Evolutionary conservation across 768 basidiomycete species (phyloP), one percentile per base, ranked within the genome.

Genomic region (Termitomyces sp.): DNA sequence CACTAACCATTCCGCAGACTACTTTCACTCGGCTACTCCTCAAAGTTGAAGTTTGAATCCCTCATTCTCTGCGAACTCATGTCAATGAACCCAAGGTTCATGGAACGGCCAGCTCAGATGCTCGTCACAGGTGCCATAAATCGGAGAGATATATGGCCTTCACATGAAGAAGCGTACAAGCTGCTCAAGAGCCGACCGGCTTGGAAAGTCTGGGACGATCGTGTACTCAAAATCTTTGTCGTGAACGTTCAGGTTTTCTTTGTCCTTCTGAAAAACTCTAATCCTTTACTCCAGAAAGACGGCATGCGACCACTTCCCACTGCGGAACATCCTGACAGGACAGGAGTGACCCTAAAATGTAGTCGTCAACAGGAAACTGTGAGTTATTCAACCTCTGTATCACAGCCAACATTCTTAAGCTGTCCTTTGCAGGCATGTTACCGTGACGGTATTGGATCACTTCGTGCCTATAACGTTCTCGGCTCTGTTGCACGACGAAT

Each of bases 71-170:
- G 77, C 52, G 81, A 83, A 41, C 69, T 75, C 2, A 79, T 81
- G 78, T 65, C 74, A 2, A 65, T 73, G 67, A 49, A 45, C 15
- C 47, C 37, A 19, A 51, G 59, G 9, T 66, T 62, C 48, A 54
- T 38, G 0, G 50, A 15, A 5, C 52, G 31, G n/a, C 52, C 66
- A 1, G 48, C 54, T 14, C 26, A 63, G 15, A 64, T 68, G 56
- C 68, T 77, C 7, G 59, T 55, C 3, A 55, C 46, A 5, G 75
- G 72, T 5, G 71, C 77, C 1, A 52, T 58, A 37, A 74, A 68
- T 38, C 72, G 81, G 14, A 68, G 78, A 3, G 81, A 83, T 62
- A 71, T 74, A 9, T 85, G 82, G 83, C 64, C 77, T 0, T 78
- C 75, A n/a, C 70, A 62, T 12, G 77, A 77, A 56, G 79, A 78